These are phyloP conservation scores for Fusarium sp. DNA, from an alignment of 2,329 filamentous ascomycete species.

Conservation along the genomic window DNA sequence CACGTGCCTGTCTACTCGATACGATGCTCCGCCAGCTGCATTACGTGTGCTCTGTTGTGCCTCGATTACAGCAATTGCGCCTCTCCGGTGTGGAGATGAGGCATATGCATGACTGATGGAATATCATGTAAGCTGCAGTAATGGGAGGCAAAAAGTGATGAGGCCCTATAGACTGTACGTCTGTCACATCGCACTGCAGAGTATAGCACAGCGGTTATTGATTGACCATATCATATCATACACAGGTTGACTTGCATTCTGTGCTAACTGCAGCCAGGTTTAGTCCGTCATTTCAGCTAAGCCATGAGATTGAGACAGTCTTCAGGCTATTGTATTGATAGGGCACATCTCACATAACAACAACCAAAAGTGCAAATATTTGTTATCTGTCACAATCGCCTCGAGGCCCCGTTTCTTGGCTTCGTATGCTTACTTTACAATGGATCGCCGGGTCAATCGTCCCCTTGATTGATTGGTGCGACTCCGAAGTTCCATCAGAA, in stretches of 20 bases:
- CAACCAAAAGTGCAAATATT: neutral
- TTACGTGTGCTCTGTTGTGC: neutral
- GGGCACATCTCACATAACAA: slow-evolving; percentile 4
- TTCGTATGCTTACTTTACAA: slow-evolving; percentile 3
- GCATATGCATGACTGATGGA: slow-evolving; percentile 1
- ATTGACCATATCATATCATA: slow-evolving; percentile 3
- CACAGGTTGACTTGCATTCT: neutral
- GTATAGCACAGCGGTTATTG: neutral
- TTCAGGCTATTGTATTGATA: slow-evolving; percentile 6
- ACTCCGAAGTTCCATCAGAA: neutral
- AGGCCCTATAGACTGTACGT: slow-evolving; percentile 34
- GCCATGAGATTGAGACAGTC: slow-evolving; percentile 11
- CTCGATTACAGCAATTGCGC: neutral
- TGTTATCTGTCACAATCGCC: slow-evolving; percentile 15
- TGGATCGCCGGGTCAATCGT: neutral
- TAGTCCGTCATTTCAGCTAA: slow-evolving; percentile 8
- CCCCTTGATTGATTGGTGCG: slow-evolving; percentile 1
- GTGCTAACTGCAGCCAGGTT: neutral
- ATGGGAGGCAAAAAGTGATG: slow-evolving; percentile 20
- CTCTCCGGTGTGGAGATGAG: slow-evolving; percentile 20
- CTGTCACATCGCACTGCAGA: slow-evolving; percentile 32
- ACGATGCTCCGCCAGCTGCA: neutral
- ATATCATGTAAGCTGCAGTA: neutral
- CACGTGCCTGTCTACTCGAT: neutral
- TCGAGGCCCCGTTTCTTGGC: neutral